Base-by-base conservation (phyloP, 306 rosid genomes). In the Castanospermum australe region DNA sequence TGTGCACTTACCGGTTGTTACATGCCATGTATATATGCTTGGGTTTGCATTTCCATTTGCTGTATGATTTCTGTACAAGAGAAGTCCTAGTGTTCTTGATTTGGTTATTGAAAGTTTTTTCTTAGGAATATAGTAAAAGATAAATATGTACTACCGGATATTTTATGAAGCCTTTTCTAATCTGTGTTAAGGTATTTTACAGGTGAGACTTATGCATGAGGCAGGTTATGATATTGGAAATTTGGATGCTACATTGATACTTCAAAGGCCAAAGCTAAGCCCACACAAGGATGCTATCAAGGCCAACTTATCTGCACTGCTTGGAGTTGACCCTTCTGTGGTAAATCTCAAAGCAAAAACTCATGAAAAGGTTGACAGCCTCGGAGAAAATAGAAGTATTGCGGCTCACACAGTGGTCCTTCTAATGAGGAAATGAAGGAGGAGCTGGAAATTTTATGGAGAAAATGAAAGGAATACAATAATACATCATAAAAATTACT, bases 361-460 rank as follows among this genome's bases (percentile, higher is more conserved):
- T 70, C 99, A 93, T 80, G 99, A 96, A 85, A 96, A 91, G 75
- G 98, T 96, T 6, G 99, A 93, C 80, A 93, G 98, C 83, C 96
- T 96, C 13, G 99, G 99, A 42, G 99, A 96, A 82, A 93, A 93
- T 51, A 82, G 99, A 84, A 93, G 99, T 60, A 91, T 96, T 83
- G 99, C 96, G 3, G 99, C 98, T 71, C 99, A 96, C 85, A 96
- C 98, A 21, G 97, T 91, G 76, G 93, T 91, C 84, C 98, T 96
- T 81, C 88, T 96, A 28, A 93, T 96, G 99, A 93, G 75, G 81
- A 93, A 90, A 87, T 91, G 83, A 76, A 17, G 64, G 51, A 14
- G 36, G 38, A 18, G 33, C 44, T 55, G 62, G 77, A 74, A 75
- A 70, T 61, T 41, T 38, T 14, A 6, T 32, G 70, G 24, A 66